Evolutionary conservation across 805 yeast species (phyloP), one percentile per base, ranked within the genome.

Genomic region (Candida ponderosae): DNA sequence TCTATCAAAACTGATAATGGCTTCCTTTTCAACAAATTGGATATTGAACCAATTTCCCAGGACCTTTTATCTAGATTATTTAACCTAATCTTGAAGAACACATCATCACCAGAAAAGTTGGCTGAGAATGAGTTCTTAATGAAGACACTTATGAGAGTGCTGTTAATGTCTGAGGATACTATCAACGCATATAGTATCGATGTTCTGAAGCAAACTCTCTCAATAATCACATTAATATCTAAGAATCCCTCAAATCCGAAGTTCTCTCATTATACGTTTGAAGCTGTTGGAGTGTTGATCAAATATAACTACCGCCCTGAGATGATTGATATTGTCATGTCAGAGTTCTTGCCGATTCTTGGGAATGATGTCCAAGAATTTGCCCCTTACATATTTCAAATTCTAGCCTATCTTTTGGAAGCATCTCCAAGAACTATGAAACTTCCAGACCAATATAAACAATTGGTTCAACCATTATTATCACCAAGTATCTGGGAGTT

Each of bases 241-340:
- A 79, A 78, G 48, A 93, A 93, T 52, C 99, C 99, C 6, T 85
- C 97, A 5, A 93, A 93, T 60, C 98, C 99, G 32, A 76, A 81
- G 49, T 93, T 93, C 53, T 75, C 88, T 6, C 98, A 93, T 59
- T 94, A 79, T 54, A 70, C 84, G 4, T 93, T 93, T 57, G 99
- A 93, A 65, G 72, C 95, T 8, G 68, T 93, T 40, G 90, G 93
- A 19, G 81, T 80, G 5, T 63, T 89, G 35, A 63, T 89, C 40
- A 79, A 80, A 45, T 79, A 59, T 52, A 60, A 66, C 29, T 53
- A 64, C 31, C 6, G 6, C 13, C 40, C 58, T 5, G 44, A 53
- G 11, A 52, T 66, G 20, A 51, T 67, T 15, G 60, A 64, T 2
- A 40, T 73, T 10, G 65, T 85, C 26, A 69, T 89, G 50, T 90